Evolutionary conservation across 345 rosid genomes (phyloP).

Genomic region (Eucalyptus curtisii): DNA sequence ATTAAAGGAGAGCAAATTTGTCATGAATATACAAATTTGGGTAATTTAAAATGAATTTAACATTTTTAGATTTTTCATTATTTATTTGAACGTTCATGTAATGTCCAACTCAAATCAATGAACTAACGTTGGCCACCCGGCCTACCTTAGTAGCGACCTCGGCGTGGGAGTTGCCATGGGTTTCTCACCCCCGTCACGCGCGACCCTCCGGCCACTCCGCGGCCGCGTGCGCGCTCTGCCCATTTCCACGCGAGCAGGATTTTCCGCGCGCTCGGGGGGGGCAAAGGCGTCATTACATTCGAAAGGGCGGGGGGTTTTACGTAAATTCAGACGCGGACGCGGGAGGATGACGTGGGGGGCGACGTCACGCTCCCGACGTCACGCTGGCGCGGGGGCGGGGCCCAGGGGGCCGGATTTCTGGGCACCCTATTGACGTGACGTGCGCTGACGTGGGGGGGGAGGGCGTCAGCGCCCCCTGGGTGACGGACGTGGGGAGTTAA

Average conservation of each 20-base stretch:
- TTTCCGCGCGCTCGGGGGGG: not conserved
- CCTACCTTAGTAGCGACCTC: rapidly evolving
- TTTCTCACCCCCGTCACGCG: not conserved
- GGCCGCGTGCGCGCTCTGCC: not conserved
- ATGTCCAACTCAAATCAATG: not conserved
- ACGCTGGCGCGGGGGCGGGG: rapidly evolving
- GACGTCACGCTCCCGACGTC: rapidly evolving
- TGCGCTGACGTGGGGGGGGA: rapidly evolving
- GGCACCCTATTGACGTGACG: not conserved
- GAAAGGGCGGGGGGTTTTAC: not conserved
- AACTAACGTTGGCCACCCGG: not conserved
- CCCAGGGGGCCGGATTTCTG: not conserved
- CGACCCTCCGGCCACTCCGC: too few species aligned
- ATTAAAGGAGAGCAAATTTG: rapidly evolving
- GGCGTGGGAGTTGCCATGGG: not conserved
- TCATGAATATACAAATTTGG: rapidly evolving
- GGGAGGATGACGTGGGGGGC: not conserved
- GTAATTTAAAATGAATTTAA: too few species aligned
- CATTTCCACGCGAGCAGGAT: not conserved
- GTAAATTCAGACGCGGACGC: not conserved
- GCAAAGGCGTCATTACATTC: not conserved
- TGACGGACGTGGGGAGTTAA: not conserved
- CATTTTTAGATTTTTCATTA: too few species aligned
- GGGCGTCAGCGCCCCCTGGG: not conserved
- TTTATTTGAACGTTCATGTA: too few species aligned